Evolutionary conservation across 2,329 filamentous ascomycete species (phyloP).

Genomic region (Aspergillus terreus): DNA sequence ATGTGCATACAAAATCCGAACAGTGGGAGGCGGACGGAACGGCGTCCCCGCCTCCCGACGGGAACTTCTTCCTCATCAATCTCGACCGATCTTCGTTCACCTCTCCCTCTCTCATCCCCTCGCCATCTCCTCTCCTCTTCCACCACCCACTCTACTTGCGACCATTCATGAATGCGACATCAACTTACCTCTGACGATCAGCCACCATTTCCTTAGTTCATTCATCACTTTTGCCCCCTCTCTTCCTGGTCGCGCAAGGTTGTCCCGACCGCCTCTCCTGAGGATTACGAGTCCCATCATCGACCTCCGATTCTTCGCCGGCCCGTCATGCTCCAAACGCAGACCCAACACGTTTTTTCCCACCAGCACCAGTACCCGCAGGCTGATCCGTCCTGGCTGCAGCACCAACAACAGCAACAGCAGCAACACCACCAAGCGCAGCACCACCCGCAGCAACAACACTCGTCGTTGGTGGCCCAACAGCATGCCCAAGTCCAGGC

Average conservation of each 20-base stretch:
- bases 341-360: conserved; percentile 60
- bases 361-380: conserved; percentile 55
- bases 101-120: background rate
- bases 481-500: conserved; percentile 55
- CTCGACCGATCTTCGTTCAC: conserved; percentile 18
- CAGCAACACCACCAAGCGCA: conserved; percentile 36
- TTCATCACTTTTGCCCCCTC: background rate
- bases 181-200: conserved; percentile 23
- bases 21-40: conserved; percentile 14
- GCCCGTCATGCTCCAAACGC: conserved; percentile 45
- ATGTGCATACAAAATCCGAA: background rate
- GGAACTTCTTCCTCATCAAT: conserved; percentile 17
- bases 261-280: conserved; percentile 16
- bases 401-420: conserved; percentile 45
- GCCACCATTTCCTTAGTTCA: conserved; percentile 3
- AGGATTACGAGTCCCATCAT: conserved; percentile 15
- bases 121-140: conserved; percentile 3
- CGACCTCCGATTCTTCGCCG: conserved; percentile 21
- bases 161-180: conserved; percentile 28
- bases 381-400: conserved; percentile 43
- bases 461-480: conserved; percentile 44
- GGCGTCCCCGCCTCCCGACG: conserved; percentile 35
- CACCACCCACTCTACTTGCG: conserved; percentile 2
- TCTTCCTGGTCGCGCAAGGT: conserved; percentile 19
- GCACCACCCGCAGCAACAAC: conserved; percentile 39